These are phyloP conservation scores for Paecilomyces fulvus DNA, from an alignment of 2,329 filamentous ascomycete genomes.

Conservation along the genomic window DNA sequence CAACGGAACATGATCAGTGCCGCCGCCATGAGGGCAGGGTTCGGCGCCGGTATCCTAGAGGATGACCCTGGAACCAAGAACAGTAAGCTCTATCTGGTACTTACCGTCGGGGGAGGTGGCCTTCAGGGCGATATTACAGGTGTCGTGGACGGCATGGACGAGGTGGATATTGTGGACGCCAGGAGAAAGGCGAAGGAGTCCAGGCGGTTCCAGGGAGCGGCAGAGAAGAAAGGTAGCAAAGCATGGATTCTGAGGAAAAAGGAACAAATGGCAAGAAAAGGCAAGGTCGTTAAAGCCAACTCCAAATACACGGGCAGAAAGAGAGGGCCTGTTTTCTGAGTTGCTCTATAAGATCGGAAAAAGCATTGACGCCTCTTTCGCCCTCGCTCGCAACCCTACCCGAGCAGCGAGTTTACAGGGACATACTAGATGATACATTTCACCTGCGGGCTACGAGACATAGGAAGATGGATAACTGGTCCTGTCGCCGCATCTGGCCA, in stretches of 20 bases:
- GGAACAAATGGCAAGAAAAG: slow-evolving; percentile 86
- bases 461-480: no score
- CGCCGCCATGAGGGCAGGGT: slow-evolving; percentile 87
- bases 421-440: no score
- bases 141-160: slow-evolving; percentile 81
- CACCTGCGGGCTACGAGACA: no score
- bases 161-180: slow-evolving; percentile 70
- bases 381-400: no score
- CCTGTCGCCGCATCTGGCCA: no score
- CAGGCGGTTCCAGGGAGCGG: slow-evolving; percentile 39
- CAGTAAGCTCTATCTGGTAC: slow-evolving; percentile 87
- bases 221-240: slow-evolving; percentile 41
- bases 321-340: slow-evolving; percentile 67
- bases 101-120: slow-evolving; percentile 74
- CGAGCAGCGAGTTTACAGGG: no score
- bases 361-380: no score
- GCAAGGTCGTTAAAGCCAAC: slow-evolving; percentile 83
- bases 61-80: slow-evolving; percentile 97
- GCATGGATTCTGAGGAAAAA: slow-evolving; percentile 56
- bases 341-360: not conserved
- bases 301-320: slow-evolving; percentile 94
- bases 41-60: slow-evolving; percentile 88
- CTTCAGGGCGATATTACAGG: slow-evolving; percentile 70
- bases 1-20: slow-evolving; percentile 87
- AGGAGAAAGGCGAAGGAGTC: slow-evolving; percentile 42